These are phyloP conservation scores for Boletus smithii DNA, from an alignment of 1,284 basidiomycete species.

Conservation along the genomic window DNA sequence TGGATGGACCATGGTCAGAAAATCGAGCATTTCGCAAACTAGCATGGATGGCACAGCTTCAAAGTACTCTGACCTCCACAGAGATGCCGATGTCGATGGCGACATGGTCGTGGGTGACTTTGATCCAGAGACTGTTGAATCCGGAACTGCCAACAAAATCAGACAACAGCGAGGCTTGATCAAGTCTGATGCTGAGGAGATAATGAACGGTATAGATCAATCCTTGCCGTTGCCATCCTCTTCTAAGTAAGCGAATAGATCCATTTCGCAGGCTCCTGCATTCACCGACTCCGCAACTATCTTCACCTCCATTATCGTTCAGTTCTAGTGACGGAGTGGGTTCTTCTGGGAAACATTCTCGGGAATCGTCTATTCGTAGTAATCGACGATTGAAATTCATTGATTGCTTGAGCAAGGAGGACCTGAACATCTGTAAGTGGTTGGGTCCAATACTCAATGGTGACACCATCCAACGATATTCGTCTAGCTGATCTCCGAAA, in stretches of 20 bases:
- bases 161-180: constrained; percentile 50
- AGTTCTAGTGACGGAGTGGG: constrained; percentile 19
- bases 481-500: constrained; percentile 74
- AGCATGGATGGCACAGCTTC: constrained; percentile 32
- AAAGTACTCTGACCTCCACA: constrained; percentile 36
- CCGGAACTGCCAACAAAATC: constrained; percentile 36
- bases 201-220: constrained; percentile 60
- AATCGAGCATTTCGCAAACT: constrained; percentile 27
- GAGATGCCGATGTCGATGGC: constrained; percentile 58
- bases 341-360: constrained; percentile 52
- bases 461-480: constrained; percentile 4
- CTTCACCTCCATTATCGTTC: constrained; percentile 30
- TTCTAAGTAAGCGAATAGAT: constrained; percentile 41
- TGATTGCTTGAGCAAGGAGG: constrained; percentile 64
- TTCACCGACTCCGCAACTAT: constrained; percentile 29
- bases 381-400: constrained; percentile 72
- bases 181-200: constrained; percentile 65
- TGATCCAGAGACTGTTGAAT: constrained; percentile 51
- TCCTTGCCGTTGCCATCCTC: constrained; percentile 13
- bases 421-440: constrained; percentile 71
- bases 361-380: constrained; percentile 72
- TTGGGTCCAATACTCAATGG: background rate
- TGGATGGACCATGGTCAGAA: constrained; percentile 73
- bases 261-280: constrained; percentile 50
- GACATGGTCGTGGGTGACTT: constrained; percentile 75